A percentile compares a stretch with the other conserved stretches of the same genome.
Conservation (phyloP, 2,329 filamentous ascomycete genomes). For the Chalaropsis thielavioides region DNA sequence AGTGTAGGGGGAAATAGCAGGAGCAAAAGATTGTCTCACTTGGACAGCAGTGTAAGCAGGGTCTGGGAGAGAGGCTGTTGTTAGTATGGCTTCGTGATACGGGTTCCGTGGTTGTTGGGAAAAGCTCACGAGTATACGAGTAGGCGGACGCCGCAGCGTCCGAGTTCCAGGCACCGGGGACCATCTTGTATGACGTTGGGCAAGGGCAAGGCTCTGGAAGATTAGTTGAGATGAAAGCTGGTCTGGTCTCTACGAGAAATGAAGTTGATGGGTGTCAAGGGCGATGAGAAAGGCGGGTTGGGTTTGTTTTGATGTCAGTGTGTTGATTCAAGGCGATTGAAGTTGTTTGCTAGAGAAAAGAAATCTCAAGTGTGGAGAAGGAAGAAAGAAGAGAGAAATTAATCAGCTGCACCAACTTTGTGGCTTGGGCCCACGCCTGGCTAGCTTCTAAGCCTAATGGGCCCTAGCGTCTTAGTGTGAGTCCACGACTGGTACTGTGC, state of each 20-base stretch:
- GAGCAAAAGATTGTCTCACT: conserved; percentile 45
- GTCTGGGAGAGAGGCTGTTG: conserved; percentile 23
- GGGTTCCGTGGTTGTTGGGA: background rate
- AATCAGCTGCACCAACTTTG: conserved; percentile 4
- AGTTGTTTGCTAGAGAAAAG: background rate
- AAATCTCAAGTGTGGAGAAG: background rate
- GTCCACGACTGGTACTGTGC: background rate
- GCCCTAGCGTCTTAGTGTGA: background rate
- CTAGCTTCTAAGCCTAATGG: background rate
- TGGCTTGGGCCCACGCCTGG: background rate
- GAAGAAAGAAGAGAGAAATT: conserved; percentile 1
- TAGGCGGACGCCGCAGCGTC: conserved; percentile 9
- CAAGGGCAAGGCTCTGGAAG: conserved; percentile 8
- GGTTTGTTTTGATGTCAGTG: background rate
- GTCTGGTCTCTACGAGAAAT: background rate
- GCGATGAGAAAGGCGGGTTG: background rate
- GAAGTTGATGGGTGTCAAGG: background rate
- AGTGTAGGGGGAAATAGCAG: conserved; percentile 25
- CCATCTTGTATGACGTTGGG: conserved; percentile 20
- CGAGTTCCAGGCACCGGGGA: conserved; percentile 3
- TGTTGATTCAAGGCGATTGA: background rate
- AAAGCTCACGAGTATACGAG: conserved; percentile 10
- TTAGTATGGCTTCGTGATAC: background rate
- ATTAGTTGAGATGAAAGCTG: conserved; percentile 10
- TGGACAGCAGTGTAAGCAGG: conserved; percentile 47